Percentiles rank a stretch among this genome's conserved stretches.
Evolutionary conservation across 2,329 filamentous ascomycete genomes (phyloP).

Genomic region (Pseudogymnoascus destructans): DNA sequence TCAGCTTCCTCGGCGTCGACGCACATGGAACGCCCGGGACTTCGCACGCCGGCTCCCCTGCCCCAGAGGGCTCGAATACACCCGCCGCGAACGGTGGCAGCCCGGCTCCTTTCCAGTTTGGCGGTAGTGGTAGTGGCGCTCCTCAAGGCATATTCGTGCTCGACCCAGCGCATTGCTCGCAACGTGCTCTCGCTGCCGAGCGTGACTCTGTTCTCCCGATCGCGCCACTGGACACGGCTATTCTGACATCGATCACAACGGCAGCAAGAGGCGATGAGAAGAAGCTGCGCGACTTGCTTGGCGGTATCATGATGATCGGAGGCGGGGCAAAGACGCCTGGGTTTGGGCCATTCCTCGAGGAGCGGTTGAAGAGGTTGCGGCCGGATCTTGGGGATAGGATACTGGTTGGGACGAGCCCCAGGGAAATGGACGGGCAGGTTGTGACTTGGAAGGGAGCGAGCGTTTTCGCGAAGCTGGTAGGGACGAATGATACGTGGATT

Average conservation of each 20-base stretch:
- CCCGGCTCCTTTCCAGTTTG: constrained; percentile 20
- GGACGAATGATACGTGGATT: constrained; percentile 92
- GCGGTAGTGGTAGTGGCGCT: constrained; percentile 22
- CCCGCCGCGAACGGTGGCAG: constrained; percentile 35
- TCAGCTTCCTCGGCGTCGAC: constrained; percentile 53
- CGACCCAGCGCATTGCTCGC: constrained; percentile 30
- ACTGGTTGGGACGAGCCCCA: constrained; percentile 56
- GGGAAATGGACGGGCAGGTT: constrained; percentile 95
- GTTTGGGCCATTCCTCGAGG: constrained; percentile 72
- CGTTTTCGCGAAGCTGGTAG: constrained; percentile 79
- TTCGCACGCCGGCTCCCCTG: constrained; percentile 78
- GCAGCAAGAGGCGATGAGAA: constrained; percentile 82
- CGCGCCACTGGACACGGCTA: constrained; percentile 75
- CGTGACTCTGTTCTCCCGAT: constrained; percentile 72
- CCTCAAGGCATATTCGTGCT: constrained; percentile 29
- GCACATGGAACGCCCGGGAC: constrained; percentile 59
- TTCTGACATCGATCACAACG: constrained; percentile 78
- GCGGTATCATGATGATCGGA: constrained; percentile 81
- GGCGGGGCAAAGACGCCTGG: constrained; percentile 71
- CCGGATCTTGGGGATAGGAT: constrained; percentile 49
- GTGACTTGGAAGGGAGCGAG: constrained; percentile 96
- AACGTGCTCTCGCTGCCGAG: constrained; percentile 45
- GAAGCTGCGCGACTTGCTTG: constrained; percentile 79
- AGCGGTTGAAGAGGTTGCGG: constrained; percentile 56
- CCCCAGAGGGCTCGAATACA: constrained; percentile 61